Conservation (phyloP, 2,329 filamentous ascomycete species). For the Stagonosporopsis cucurbitacearum region DNA sequence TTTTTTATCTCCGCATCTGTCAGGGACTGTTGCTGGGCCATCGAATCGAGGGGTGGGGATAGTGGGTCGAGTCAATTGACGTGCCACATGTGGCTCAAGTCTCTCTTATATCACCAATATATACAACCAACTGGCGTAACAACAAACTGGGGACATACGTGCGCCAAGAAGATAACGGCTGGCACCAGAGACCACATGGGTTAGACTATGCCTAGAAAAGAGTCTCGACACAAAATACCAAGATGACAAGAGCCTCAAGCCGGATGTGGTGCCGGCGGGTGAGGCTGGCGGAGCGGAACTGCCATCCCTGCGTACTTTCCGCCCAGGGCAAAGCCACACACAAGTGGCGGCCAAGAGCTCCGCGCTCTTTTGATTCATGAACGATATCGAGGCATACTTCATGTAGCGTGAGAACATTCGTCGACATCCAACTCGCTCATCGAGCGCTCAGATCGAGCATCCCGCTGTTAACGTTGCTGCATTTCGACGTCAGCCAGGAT, state of each 20-base stretch:
- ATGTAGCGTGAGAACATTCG: not conserved
- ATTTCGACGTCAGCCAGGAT: not conserved
- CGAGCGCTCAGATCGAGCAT: not conserved
- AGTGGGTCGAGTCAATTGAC: not conserved
- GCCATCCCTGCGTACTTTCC: not conserved
- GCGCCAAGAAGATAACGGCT: slow-evolving; percentile 33
- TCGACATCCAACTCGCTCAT: not conserved
- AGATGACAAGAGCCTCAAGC: slow-evolving; percentile 36
- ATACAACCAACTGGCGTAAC: slow-evolving; percentile 13
- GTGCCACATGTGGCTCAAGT: slow-evolving; percentile 23
- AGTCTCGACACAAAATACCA: slow-evolving; percentile 23
- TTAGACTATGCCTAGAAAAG: slow-evolving; percentile 15
- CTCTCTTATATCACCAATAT: slow-evolving; percentile 14
- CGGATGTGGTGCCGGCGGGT: slow-evolving; percentile 25
- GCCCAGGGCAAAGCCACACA: slow-evolving; percentile 5
- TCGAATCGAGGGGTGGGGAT: slow-evolving; percentile 7
- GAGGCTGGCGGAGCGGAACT: slow-evolving; percentile 26
- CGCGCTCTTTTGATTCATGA: slow-evolving; percentile 2
- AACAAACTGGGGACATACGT: slow-evolving; percentile 30
- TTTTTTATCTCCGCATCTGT: slow-evolving; percentile 58
- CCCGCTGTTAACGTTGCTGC: not conserved
- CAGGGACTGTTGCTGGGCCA: slow-evolving; percentile 36
- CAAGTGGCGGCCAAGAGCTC: slow-evolving; percentile 14
- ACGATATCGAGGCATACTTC: not conserved
- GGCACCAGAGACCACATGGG: slow-evolving; percentile 10